Evolutionary conservation across 306 rosid genomes (phyloP).

Genomic region (Rubus idaeus): DNA sequence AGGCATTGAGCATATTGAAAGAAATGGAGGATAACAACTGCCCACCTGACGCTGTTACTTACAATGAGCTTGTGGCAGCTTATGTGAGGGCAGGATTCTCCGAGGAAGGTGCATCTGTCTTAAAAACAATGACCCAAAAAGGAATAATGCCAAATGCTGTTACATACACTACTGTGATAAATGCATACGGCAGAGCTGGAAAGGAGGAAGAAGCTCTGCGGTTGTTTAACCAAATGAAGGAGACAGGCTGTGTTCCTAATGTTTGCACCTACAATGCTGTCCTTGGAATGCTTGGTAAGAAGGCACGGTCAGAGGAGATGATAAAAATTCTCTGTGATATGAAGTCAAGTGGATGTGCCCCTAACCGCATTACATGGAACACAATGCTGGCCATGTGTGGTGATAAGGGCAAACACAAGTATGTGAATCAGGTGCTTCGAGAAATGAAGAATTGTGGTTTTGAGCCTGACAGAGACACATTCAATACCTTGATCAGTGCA

Average conservation of each 20-base stretch:
- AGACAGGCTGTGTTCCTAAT: conserved; percentile 79
- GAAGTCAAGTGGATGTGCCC: conserved; percentile 79
- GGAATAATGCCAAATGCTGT: conserved; percentile 86
- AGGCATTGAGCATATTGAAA: conserved; percentile 74
- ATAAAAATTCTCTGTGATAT: conserved; percentile 68
- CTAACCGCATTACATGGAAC: conserved; percentile 86
- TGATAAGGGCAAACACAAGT: conserved; percentile 67
- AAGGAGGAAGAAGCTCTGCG: conserved; percentile 71
- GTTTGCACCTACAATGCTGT: conserved; percentile 75
- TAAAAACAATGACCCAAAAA: conserved; percentile 67
- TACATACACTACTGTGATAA: conserved; percentile 81
- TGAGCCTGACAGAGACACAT: conserved; percentile 95
- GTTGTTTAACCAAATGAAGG: conserved; percentile 81
- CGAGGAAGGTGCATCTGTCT: conserved; percentile 75
- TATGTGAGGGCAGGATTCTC: conserved; percentile 88
- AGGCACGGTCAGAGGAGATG: conserved; percentile 64
- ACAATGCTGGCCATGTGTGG: conserved; percentile 91
- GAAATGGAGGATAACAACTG: conserved; percentile 86
- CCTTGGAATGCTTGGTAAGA: conserved; percentile 83
- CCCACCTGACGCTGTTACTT: conserved; percentile 72
- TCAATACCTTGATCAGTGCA: conserved; percentile 85
- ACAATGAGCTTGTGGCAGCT: conserved; percentile 87
- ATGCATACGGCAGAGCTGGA: conserved; percentile 81
- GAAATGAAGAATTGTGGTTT: conserved; percentile 94
- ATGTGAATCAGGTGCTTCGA: conserved; percentile 63